Conservation (phyloP, 805 yeast species). For the Candida boidinii region DNA sequence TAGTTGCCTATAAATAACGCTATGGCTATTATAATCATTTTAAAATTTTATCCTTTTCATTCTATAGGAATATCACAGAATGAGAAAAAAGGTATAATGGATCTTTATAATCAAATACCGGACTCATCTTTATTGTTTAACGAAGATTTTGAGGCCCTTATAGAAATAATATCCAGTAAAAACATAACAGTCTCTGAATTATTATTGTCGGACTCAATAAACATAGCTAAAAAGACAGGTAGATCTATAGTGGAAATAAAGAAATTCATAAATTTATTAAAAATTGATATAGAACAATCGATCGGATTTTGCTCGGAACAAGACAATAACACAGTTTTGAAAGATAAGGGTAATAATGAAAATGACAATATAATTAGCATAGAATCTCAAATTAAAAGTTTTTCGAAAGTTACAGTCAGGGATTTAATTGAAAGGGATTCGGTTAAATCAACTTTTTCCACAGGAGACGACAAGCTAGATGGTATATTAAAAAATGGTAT, state of each 20-base stretch:
- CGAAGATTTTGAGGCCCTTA: no score
- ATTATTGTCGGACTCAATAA: slow-evolving; percentile 26
- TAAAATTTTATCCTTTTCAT: no score
- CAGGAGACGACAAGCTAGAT: slow-evolving; percentile 48
- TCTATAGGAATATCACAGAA: no score
- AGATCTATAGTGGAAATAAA: slow-evolving; percentile 25
- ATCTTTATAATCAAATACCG: no score
- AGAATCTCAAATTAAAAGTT: slow-evolving; percentile 1
- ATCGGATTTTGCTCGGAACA: not conserved
- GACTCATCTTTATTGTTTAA: no score
- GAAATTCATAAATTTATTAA: slow-evolving; percentile 7
- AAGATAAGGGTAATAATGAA: not conserved
- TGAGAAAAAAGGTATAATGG: no score
- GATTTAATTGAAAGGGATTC: not conserved
- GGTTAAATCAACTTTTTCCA: slow-evolving; percentile 26
- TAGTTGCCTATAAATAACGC: no score
- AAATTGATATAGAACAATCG: not conserved
- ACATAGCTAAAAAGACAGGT: slow-evolving; percentile 24
- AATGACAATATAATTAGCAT: not conserved
- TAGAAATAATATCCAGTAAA: no score
- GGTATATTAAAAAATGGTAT: slow-evolving; percentile 42
- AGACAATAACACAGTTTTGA: not conserved
- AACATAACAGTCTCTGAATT: slow-evolving; percentile 31
- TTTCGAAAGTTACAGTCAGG: not conserved
- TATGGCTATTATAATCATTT: no score